Percentiles rank a stretch among this genome's conserved stretches.
Conservation (phyloP, 2,329 filamentous ascomycete species). For the Sporothrix schenckii region DNA sequence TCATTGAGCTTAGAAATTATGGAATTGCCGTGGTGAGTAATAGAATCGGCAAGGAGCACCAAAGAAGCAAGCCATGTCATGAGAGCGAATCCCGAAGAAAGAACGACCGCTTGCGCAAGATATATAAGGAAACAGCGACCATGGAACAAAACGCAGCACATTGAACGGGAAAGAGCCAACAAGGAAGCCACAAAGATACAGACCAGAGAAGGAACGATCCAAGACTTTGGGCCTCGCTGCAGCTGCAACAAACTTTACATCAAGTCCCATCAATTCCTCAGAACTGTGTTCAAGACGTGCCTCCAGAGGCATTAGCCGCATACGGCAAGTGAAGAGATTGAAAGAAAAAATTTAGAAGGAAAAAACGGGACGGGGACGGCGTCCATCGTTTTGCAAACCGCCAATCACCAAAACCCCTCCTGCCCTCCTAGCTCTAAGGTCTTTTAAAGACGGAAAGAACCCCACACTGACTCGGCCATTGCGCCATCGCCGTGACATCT, state of each 20-base stretch:
- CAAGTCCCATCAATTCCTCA: neutral
- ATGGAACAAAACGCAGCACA: neutral
- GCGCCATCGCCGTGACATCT: conserved; percentile 26
- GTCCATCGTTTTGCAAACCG: neutral
- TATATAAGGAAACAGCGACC: conserved; percentile 14
- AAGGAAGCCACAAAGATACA: neutral
- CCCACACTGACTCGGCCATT: conserved; percentile 28
- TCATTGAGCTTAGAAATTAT: conserved; percentile 28
- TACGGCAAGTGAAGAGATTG: conserved; percentile 22
- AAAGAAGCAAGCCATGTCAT: conserved; percentile 1
- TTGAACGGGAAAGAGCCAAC: conserved; percentile 5
- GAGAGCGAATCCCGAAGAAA: conserved; percentile 17
- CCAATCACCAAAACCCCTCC: neutral
- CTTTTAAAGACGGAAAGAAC: conserved; percentile 18
- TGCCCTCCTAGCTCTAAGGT: conserved; percentile 3
- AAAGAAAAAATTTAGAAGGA: conserved; percentile 11
- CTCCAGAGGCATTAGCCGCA: conserved; percentile 18
- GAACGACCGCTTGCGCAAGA: neutral
- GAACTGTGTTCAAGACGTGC: neutral
- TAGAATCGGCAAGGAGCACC: neutral
- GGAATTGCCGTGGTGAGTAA: conserved; percentile 19
- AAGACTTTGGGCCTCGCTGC: neutral
- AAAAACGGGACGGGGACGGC: neutral
- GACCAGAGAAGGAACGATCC: conserved; percentile 6
- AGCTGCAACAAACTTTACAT: neutral